Conservation (phyloP, 2,329 filamentous ascomycete species). For the Fragosphaeria purpurea region DNA sequence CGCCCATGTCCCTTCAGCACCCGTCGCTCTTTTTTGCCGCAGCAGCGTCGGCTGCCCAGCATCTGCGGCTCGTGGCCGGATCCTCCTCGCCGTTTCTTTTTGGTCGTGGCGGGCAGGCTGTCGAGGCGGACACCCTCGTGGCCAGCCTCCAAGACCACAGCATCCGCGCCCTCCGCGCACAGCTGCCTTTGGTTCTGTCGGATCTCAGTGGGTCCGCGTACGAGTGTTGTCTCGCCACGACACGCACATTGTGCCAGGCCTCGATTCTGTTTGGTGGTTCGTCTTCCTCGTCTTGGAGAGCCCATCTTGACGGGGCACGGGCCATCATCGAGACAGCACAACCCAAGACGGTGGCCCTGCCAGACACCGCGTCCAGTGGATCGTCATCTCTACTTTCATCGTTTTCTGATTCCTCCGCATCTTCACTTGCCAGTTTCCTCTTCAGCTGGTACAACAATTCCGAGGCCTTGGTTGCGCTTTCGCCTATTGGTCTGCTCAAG, state of each 20-base stretch:
- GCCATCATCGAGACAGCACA: constrained; percentile 5
- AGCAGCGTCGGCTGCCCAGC: constrained; percentile 6
- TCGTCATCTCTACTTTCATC: no score
- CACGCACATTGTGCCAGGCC: constrained; percentile 9
- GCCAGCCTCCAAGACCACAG: constrained; percentile 5
- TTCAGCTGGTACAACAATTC: constrained; percentile 11
- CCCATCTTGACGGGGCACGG: constrained; percentile 6
- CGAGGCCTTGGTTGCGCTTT: constrained; percentile 5
- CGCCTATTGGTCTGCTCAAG: constrained; percentile 3
- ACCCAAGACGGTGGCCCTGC: not conserved
- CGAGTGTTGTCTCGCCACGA: constrained; percentile 5
- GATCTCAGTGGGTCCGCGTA: not conserved
- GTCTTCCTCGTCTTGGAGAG: constrained; percentile 3
- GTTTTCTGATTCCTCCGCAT: not conserved
- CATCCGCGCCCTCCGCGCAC: constrained; percentile 5
- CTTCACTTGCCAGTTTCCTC: not conserved
- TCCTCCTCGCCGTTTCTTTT: not conserved
- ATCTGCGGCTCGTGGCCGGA: constrained; percentile 1
- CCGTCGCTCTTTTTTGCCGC: constrained; percentile 7
- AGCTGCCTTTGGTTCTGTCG: not conserved
- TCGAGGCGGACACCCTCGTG: not conserved
- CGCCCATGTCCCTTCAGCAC: constrained; percentile 6
- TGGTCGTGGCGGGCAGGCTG: not conserved
- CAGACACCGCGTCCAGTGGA: not conserved
- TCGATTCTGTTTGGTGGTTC: constrained; percentile 5